phyloP scores from a whole-genome alignment of 2,329 filamentous ascomycete genomes.

The Cryphonectria japonica region DNA sequence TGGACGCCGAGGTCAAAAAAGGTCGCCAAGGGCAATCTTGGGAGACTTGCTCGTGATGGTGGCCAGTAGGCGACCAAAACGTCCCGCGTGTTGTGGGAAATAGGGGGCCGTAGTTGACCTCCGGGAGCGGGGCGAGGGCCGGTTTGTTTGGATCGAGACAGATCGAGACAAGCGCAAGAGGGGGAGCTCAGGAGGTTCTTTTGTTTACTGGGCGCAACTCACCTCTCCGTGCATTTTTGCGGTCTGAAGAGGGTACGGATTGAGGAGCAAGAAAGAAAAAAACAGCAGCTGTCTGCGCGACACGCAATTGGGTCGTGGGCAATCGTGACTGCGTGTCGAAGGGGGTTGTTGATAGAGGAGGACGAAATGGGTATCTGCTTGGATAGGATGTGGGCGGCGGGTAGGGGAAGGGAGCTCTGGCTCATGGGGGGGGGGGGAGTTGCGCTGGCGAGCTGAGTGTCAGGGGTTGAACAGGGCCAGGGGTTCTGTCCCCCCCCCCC shows the following conservation, averaged over 20 bases:
- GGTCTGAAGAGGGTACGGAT: conserved; percentile 6
- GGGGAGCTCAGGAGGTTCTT: not conserved
- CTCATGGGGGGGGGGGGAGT: not conserved
- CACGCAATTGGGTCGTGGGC: conserved; percentile 17
- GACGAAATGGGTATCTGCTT: not conserved
- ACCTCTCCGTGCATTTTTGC: conserved; percentile 31
- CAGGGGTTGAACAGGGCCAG: conserved; percentile 11
- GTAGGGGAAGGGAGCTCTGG: conserved; percentile 3
- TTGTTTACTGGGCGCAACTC: conserved; percentile 21
- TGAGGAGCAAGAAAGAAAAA: not conserved
- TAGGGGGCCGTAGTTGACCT: conserved; percentile 18
- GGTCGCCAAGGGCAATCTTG: no score
- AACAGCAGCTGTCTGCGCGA: conserved; percentile 21
- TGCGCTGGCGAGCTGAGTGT: conserved; percentile 9
- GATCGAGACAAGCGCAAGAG: conserved; percentile 16
- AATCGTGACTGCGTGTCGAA: conserved; percentile 7
- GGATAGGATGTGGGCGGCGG: not conserved
- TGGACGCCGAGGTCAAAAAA: not conserved
- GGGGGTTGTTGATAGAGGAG: conserved; percentile 2
- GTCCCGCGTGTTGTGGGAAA: conserved; percentile 18
- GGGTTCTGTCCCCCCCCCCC: not conserved
- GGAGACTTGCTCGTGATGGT: conserved; percentile 3
- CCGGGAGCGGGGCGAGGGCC: conserved; percentile 3
- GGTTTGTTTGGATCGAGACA: conserved; percentile 17
- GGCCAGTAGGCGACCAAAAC: conserved; percentile 11